Base-by-base conservation (phyloP, 2,329 filamentous ascomycete genomes). In the Cladosporium phlei region DNA sequence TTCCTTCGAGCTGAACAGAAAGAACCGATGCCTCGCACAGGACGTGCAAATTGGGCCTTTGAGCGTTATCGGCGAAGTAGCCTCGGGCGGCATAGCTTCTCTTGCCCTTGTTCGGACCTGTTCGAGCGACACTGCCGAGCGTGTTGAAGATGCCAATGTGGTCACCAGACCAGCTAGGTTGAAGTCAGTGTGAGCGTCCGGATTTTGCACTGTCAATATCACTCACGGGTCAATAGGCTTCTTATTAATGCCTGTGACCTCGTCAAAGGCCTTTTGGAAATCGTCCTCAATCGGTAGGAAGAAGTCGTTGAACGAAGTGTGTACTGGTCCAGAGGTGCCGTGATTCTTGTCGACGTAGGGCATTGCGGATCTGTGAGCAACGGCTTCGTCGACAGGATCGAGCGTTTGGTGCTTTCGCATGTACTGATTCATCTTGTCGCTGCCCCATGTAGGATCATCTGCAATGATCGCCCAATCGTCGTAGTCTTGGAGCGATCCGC, bases 21-120 rank as follows among this genome's bases (percentile, higher is more conserved):
- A 69, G 50, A 14, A 75, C 71, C 24, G 69, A 54, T 3, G 73
- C 70, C 29, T 75, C 66, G 1, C 70, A 72, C 4, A 77, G 56
- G 1, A 78, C 58, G n/a, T 65, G 59, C 2, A 79, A 57, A 50
- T 78, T 78, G 2, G 62, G 55, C 7, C 73, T 64, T 2, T 52
- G 32, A 2, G 58, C 52, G 34, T 63, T 64, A n/a, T 63, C 59
- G 35, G 61, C 58, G 20, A 65, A 66, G 54, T 67, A 69, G 1
- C 57, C 64, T 47, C 63, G 48, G 9, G 63, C 65, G 9, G 65
- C 57, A 46, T 69, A 68, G 25, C 61, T 57, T 42, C 66, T 54
- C 50, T 61, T 61, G 8, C 64, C 64, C 43, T 59, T 59, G 49
- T 62, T 55, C 3, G 56, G 52, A 2, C 56, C 58, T 12, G 49